Evolutionary conservation across 495 filamentous ascomycete genomes (phyloP).

Genomic region (Aspergillus baeticus): DNA sequence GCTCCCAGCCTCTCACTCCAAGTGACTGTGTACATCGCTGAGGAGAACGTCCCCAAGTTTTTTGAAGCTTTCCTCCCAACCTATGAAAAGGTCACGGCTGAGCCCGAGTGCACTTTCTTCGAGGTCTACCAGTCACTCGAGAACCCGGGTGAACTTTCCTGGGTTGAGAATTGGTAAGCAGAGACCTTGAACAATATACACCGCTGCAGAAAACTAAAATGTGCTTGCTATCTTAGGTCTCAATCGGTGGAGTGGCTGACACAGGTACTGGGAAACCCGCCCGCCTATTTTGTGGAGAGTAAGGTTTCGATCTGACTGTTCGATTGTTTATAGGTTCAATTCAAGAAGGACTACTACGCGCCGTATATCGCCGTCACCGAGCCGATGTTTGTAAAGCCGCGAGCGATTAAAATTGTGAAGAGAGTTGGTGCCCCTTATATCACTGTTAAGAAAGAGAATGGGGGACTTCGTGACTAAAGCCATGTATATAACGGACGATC

Average conservation of each 20-base stretch:
- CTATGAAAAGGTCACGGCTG: constrained; percentile 40
- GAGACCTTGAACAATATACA: no score
- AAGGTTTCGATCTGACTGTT: no score
- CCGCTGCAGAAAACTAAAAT: no score
- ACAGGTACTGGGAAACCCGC: constrained; percentile 12
- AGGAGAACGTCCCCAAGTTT: background rate
- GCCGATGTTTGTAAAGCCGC: constrained; percentile 48
- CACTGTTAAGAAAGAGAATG: constrained; percentile 24
- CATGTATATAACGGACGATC: no score
- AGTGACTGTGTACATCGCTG: background rate
- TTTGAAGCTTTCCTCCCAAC: constrained; percentile 28
- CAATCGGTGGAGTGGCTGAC: no score
- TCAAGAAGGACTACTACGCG: constrained; percentile 51
- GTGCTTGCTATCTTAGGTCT: no score
- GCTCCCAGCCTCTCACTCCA: background rate
- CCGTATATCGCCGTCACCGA: constrained; percentile 46
- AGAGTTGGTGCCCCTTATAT: constrained; percentile 32
- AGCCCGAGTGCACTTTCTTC: constrained; percentile 50
- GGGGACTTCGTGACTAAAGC: no score
- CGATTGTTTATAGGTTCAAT: constrained; percentile 34
- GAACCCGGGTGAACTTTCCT: constrained; percentile 41
- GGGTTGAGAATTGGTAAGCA: constrained; percentile 52
- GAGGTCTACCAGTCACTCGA: constrained; percentile 42
- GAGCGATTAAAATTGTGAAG: constrained; percentile 37
- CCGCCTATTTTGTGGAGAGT: no score